A percentile compares a stretch with the other conserved stretches of the same genome.
phyloP scores from a whole-genome alignment of 805 yeast species.

The Lipomyces starkeyi region DNA sequence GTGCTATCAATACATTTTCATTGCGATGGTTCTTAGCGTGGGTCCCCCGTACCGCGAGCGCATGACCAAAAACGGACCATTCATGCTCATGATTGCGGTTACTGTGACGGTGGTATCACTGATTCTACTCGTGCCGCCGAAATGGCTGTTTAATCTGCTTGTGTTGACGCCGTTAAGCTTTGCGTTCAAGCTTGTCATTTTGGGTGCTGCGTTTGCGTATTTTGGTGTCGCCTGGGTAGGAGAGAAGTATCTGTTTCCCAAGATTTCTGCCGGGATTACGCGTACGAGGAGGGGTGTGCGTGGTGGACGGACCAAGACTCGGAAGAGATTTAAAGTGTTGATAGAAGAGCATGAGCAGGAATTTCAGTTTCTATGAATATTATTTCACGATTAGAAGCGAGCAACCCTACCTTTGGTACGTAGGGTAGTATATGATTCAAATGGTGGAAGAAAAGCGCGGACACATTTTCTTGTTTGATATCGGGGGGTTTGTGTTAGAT shows the following conservation, averaged over 20 bases:
- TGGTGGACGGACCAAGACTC: slow-evolving; percentile 40
- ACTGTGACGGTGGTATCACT: slow-evolving; percentile 58
- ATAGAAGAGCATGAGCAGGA: slow-evolving; percentile 31
- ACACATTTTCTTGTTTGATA: neutral
- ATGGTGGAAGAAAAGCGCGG: neutral
- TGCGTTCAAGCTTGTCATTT: slow-evolving; percentile 59
- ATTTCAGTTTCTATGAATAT: slow-evolving; percentile 9
- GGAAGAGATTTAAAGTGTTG: slow-evolving; percentile 48
- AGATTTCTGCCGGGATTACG: slow-evolving; percentile 47
- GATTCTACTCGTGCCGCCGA: slow-evolving; percentile 61
- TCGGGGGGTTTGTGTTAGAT: neutral
- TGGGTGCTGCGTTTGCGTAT: slow-evolving; percentile 56
- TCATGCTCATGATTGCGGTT: slow-evolving; percentile 62
- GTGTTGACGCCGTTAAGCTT: slow-evolving; percentile 69
- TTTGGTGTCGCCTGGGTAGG: slow-evolving; percentile 55
- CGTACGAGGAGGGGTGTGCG: slow-evolving; percentile 21
- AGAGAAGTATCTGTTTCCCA: slow-evolving; percentile 53
- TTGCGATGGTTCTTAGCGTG: slow-evolving; percentile 81
- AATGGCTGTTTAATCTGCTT: slow-evolving; percentile 69
- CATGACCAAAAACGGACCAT: slow-evolving; percentile 66
- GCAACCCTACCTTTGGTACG: neutral
- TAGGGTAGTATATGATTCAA: neutral
- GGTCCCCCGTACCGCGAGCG: slow-evolving; percentile 95
- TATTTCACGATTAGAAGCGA: neutral
- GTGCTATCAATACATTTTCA: slow-evolving; percentile 85